Conservation (phyloP, 108 stramenopile species). For the Pelagomonas calceolata region DNA sequence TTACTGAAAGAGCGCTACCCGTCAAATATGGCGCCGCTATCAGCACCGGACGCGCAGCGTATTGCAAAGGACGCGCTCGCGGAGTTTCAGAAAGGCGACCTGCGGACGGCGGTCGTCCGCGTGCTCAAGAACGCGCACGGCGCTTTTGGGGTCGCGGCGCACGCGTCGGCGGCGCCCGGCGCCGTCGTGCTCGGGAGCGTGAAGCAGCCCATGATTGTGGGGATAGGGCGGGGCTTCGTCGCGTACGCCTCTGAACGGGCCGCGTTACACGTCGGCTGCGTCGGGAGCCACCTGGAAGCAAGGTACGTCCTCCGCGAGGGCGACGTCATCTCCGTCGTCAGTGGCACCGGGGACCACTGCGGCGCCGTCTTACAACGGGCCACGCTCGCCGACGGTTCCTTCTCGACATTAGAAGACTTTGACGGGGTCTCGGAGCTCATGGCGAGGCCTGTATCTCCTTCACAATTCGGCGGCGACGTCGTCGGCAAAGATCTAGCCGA, state of each 20-base stretch:
- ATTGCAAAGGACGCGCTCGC: conserved; percentile 36
- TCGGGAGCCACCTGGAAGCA: background rate
- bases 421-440: background rate
- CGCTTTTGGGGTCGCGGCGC: conserved; percentile 54
- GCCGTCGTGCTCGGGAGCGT: background rate
- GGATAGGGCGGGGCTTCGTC: background rate
- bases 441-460: background rate
- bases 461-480: background rate
- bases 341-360: no score
- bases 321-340: background rate
- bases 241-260: background rate
- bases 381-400: background rate
- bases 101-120: conserved; percentile 44
- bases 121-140: conserved; percentile 62
- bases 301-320: background rate
- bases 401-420: background rate
- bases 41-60: background rate
- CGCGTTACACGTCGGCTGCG: background rate
- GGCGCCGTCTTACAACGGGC: no score
- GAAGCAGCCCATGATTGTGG: background rate
- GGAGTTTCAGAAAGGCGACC: conserved; percentile 67
- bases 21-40: no score
- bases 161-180: conserved; percentile 37
- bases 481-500: background rate
- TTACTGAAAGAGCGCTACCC: no score